A percentile compares a stretch with the other conserved stretches of the same genome.
Conservation (phyloP, 2,329 filamentous ascomycete species). For the Aspergillus ibericus region DNA sequence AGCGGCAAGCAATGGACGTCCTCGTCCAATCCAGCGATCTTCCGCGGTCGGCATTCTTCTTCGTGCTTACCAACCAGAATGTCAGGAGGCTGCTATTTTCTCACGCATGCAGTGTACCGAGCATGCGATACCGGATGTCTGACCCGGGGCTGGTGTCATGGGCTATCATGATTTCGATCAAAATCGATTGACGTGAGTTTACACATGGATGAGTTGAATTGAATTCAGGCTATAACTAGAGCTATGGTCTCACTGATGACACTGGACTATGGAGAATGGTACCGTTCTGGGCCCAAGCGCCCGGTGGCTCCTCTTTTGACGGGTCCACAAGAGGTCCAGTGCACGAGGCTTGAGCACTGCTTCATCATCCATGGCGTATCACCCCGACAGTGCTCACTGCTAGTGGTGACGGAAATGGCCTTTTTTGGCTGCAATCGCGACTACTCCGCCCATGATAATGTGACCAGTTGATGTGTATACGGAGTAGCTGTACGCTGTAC, state of each 20-base stretch:
- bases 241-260: neutral
- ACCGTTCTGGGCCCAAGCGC: neutral
- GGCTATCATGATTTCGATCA: neutral
- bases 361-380: no score
- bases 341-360: no score
- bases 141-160: neutral
- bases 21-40: neutral
- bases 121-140: neutral
- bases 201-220: neutral
- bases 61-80: conserved; percentile 3
- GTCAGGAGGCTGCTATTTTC: neutral
- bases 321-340: no score
- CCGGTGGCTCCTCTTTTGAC: neutral
- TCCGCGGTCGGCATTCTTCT: neutral
- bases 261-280: no score
- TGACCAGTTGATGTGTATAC: no score
- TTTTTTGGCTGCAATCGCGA: no score
- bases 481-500: no score
- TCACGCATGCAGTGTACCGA: neutral
- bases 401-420: no score
- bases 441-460: no score
- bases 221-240: neutral
- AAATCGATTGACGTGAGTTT: neutral
- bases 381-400: no score
- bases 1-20: neutral